These are phyloP conservation scores for Boletellus deceptivus DNA, from an alignment of 1,284 basidiomycete genomes.

Conservation along the genomic window DNA sequence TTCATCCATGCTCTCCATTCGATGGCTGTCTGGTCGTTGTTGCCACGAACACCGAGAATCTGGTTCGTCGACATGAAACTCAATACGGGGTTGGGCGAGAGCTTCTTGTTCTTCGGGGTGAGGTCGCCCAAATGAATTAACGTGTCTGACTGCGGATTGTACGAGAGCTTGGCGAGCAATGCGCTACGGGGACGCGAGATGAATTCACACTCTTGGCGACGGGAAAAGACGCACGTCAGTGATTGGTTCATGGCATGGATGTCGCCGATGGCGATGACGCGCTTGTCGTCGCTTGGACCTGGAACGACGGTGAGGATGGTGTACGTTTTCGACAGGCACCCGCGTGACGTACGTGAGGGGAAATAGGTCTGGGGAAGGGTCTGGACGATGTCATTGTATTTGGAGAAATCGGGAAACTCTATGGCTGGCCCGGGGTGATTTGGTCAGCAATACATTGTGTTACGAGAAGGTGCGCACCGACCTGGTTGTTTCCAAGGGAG, in stretches of 20 bases:
- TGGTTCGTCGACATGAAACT: constrained; percentile 61
- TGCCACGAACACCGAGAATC: constrained; percentile 79
- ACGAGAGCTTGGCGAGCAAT: constrained; percentile 61
- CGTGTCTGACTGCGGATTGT: constrained; percentile 57
- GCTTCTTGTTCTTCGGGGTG: constrained; percentile 54
- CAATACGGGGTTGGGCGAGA: constrained; percentile 63
- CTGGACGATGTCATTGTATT: constrained; percentile 42
- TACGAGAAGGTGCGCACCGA: not conserved
- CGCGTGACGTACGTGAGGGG: constrained; percentile 45
- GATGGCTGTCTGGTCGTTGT: constrained; percentile 86
- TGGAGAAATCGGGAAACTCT: constrained; percentile 56
- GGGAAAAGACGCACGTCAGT: constrained; percentile 53
- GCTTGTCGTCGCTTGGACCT: constrained; percentile 50
- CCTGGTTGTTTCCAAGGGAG: constrained; percentile 24
- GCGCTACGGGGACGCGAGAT: constrained; percentile 39
- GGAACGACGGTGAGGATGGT: not conserved
- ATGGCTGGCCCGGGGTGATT: constrained; percentile 17
- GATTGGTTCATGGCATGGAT: constrained; percentile 78
- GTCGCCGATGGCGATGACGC: constrained; percentile 77
- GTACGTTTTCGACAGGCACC: not conserved
- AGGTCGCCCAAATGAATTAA: constrained; percentile 84
- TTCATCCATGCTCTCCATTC: constrained; percentile 85
- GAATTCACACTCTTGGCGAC: not conserved
- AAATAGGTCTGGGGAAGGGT: constrained; percentile 49
- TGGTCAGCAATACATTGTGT: constrained; percentile 1